A percentile compares a stretch with the other conserved stretches of the same genome.
Evolutionary conservation across 306 rosid species (phyloP).

Genomic region (Luffa acutangula): DNA sequence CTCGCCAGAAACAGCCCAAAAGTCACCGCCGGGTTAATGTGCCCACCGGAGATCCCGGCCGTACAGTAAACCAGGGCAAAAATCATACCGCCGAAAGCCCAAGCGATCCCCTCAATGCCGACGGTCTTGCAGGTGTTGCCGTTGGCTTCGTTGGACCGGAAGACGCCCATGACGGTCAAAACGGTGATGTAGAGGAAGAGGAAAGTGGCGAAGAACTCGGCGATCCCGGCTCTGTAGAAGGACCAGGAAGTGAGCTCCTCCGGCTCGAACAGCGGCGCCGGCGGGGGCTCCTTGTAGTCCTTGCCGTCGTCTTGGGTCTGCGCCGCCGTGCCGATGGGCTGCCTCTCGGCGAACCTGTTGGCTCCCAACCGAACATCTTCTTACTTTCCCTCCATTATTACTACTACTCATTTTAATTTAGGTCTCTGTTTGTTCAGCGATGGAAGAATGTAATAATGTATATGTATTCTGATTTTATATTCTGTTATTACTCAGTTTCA

Average conservation of each 20-base stretch:
- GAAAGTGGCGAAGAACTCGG: conserved; percentile 50
- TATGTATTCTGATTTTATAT: too few species aligned
- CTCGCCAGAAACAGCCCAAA: conserved; percentile 75
- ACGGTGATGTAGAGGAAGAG: conserved; percentile 43
- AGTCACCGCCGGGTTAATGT: conserved; percentile 56
- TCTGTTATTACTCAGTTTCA: too few species aligned
- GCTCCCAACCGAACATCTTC: conserved; percentile 81
- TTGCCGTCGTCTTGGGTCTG: conserved; percentile 56
- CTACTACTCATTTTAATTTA: background rate
- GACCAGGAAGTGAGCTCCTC: conserved; percentile 82
- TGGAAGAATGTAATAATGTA: too few species aligned
- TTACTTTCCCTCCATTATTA: conserved; percentile 65
- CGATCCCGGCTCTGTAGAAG: conserved; percentile 45
- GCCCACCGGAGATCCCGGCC: conserved; percentile 89
- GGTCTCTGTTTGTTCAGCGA: background rate
- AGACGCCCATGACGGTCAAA: conserved; percentile 47
- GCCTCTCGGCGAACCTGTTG: conserved; percentile 80
- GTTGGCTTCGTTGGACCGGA: background rate
- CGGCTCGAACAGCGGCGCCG: conserved; percentile 63
- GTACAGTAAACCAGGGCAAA: conserved; percentile 93
- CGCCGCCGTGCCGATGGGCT: conserved; percentile 59
- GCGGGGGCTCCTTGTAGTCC: conserved; percentile 70
- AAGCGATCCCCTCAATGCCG: conserved; percentile 57
- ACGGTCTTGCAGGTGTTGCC: conserved; percentile 34
- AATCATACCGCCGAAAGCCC: conserved; percentile 97